Percentiles rank a stretch among this genome's conserved stretches.
These are phyloP conservation scores for Candida boleticola DNA, from an alignment of 805 yeast species.

Conservation along the genomic window DNA sequence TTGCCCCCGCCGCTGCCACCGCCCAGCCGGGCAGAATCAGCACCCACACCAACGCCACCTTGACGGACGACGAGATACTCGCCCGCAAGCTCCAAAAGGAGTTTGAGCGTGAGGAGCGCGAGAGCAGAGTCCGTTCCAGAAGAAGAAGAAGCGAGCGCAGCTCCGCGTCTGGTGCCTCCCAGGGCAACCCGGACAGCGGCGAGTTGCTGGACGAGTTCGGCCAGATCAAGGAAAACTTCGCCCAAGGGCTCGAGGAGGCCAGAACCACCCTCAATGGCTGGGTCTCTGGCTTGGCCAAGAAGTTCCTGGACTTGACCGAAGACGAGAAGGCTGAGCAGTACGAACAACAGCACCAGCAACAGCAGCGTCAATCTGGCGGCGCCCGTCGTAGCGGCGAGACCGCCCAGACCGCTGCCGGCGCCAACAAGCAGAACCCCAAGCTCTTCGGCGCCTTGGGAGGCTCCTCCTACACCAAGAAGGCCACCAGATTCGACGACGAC, in stretches of 20 bases:
- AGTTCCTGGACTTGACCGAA: conserved; percentile 30
- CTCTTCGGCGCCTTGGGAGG: conserved; percentile 48
- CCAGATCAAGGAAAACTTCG: conserved; percentile 63
- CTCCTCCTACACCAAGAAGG: conserved; percentile 31
- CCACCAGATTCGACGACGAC: conserved; percentile 48
- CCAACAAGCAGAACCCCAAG: conserved; percentile 20
- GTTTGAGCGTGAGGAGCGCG: conserved; percentile 44
- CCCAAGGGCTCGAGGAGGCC: conserved; percentile 79
- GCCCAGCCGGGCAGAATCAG: not conserved
- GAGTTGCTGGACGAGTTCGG: conserved; percentile 56
- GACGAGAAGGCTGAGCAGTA: conserved; percentile 9
- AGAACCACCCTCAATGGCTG: conserved; percentile 72
- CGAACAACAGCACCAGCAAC: not conserved
- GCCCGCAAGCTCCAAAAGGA: conserved; percentile 79
- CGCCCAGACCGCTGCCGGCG: not conserved
- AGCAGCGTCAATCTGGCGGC: not conserved
- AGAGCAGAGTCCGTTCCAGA: conserved; percentile 26
- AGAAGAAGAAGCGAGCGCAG: conserved; percentile 12
- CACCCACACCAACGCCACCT: conserved; percentile 4
- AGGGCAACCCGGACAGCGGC: conserved; percentile 15
- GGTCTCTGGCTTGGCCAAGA: conserved; percentile 68
- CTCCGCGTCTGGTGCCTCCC: conserved; percentile 7
- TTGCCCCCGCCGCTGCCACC: conserved; percentile 2
- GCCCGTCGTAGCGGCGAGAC: not conserved
- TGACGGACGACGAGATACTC: conserved; percentile 67